Base-by-base conservation (phyloP, 768 basidiomycete species). In the Cyclocybe aegerita region DNA sequence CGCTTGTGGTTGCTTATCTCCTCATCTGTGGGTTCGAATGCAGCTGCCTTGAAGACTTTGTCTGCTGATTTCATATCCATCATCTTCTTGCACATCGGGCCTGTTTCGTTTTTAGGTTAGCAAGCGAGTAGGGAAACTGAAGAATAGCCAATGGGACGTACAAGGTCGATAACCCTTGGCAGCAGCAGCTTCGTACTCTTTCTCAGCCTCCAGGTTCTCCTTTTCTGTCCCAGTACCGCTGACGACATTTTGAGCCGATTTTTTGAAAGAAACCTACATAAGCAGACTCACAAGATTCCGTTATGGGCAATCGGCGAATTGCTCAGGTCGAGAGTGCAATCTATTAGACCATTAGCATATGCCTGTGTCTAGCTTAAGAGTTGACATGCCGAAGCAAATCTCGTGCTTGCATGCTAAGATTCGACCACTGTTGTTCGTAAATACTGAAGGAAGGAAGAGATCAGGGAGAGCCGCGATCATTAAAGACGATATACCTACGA, bases 31-130 rank as follows among this genome's bases (percentile, higher is more conserved):
- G 90, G 87, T 58, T 86, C 80, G 59, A 93, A 93, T 0, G 88
- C 87, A 1, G 68, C 64, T 1, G 82, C 74, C 39, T 73, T 74
- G 76, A 87, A 93, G 29, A 85, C 67, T 46, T 75, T 77, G 23
- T 66, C 65, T 7, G 71, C 66, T 0, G 59, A 53, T 7, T 69
- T 67, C 12, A 81, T 69, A 53, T 87, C 81, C 46, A 79, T 76
- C 74, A 84, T 83, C 58, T 76, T 76, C 60, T 83, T 81, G 68
- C 91, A 93, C 1, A 72, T 80, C 7, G 85, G 85, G 63, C 87
- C 84, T 85, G 49, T 29, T 23, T 23, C 23, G 23, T 23, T 23
- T 3, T 23, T 23, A 23, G 23, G 23, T 23, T 3, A 23, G 5
- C 5, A 23, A 23, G 23, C 2, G 23, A 3, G 5, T 23, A 5